phyloP scores from a whole-genome alignment of 495 filamentous ascomycete species.

The Neurospora sp. region DNA sequence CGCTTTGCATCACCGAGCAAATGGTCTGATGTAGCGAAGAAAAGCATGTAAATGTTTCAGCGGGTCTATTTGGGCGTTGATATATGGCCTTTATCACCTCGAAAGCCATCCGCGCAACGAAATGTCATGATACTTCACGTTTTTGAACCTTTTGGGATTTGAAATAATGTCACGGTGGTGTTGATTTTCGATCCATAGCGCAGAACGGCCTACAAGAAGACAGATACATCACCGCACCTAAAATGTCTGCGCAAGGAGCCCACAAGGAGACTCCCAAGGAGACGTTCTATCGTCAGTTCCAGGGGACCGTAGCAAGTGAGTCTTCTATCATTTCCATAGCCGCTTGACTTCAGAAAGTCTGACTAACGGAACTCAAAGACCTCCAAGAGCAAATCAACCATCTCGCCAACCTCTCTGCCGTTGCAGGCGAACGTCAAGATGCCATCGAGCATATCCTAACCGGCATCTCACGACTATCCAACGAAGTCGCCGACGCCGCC shows the following conservation, averaged over 20 bases:
- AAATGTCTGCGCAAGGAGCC: background rate
- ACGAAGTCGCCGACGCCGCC: slow-evolving; percentile 33
- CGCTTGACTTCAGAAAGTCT: background rate
- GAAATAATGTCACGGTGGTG: background rate
- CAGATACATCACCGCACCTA: background rate
- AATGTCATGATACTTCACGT: background rate
- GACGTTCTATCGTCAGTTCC: slow-evolving; percentile 71
- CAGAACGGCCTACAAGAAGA: background rate
- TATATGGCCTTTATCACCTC: background rate
- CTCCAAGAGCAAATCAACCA: slow-evolving; percentile 33
- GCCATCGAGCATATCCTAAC: slow-evolving; percentile 34
- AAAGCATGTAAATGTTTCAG: background rate
- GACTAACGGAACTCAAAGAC: slow-evolving; percentile 14
- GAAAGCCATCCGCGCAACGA: background rate
- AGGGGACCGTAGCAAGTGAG: slow-evolving; percentile 58
- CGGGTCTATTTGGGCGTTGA: background rate
- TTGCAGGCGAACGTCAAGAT: slow-evolving; percentile 35
- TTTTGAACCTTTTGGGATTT: background rate
- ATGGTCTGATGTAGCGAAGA: background rate
- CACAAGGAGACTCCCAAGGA: slow-evolving; percentile 46
- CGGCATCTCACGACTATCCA: slow-evolving; percentile 33
- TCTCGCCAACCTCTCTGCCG: slow-evolving; percentile 22
- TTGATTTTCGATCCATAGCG: background rate
- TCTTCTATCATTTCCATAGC: background rate
- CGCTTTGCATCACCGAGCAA: background rate